phyloP scores from a whole-genome alignment of 306 rosid genomes.

The Hippophae tibetana region DNA sequence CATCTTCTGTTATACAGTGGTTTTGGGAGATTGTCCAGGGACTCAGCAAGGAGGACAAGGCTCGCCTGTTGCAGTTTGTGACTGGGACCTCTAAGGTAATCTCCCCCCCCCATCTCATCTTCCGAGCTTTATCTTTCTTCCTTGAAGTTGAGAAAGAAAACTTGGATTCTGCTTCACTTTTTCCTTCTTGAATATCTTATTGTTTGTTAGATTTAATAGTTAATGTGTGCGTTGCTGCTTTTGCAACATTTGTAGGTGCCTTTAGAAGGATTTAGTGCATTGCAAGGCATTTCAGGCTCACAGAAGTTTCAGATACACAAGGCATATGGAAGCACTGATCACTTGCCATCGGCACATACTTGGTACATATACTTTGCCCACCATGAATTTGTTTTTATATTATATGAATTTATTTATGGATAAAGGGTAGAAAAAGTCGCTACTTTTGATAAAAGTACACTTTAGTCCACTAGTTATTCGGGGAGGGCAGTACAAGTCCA shows the following conservation, averaged over 20 bases:
- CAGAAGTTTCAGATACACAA: slow-evolving; percentile 98
- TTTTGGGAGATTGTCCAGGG: slow-evolving; percentile 93
- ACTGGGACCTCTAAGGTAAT: slow-evolving; percentile 97
- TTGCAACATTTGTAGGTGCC: slow-evolving; percentile 63
- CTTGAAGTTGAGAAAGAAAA: too few relatives aligned
- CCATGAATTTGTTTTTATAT: neutral
- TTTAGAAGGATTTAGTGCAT: slow-evolving; percentile 95
- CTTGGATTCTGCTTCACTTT: too few relatives aligned
- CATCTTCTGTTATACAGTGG: slow-evolving; percentile 84
- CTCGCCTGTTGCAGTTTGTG: slow-evolving; percentile 94
- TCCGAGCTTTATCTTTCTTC: neutral
- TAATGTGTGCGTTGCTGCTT: slow-evolving; percentile 4
- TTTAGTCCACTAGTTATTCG: too few relatives aligned
- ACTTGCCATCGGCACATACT: slow-evolving; percentile 98
- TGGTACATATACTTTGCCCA: slow-evolving; percentile 38
- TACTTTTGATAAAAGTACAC: too few relatives aligned
- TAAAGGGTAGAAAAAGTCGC: too few relatives aligned
- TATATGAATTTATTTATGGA: too few relatives aligned
- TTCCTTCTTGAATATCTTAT: too few relatives aligned
- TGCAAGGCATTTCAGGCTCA: slow-evolving; percentile 97
- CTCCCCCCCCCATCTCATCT: neutral
- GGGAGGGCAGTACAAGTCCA: too few relatives aligned
- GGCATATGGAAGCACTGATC: slow-evolving; percentile 92
- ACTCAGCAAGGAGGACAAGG: slow-evolving; percentile 95
- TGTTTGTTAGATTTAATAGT: too few relatives aligned